Conservation (phyloP, 768 basidiomycete species). For the Hebeloma cylindrosporum region DNA sequence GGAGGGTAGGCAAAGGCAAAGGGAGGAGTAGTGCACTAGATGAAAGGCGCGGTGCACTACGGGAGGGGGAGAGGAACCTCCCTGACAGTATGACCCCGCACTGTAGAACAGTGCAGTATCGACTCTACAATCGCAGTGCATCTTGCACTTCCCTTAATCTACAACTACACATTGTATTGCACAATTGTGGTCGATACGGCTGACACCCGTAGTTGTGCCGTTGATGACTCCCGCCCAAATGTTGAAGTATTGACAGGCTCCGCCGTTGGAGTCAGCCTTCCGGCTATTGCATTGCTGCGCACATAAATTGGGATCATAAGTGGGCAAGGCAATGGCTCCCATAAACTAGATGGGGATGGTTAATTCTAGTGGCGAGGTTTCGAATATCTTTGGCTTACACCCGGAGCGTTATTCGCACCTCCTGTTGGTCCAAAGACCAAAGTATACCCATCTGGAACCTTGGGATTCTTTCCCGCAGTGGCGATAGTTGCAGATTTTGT, state of each 20-base stretch:
- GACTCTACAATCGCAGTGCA: too few species aligned
- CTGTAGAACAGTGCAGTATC: too few species aligned
- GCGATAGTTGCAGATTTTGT: too few species aligned
- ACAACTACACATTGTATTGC: too few species aligned
- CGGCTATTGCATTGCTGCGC: conserved; percentile 42
- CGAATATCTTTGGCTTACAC: conserved; percentile 24
- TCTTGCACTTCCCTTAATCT: too few species aligned
- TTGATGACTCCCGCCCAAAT: conserved; percentile 47
- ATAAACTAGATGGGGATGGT: conserved; percentile 35
- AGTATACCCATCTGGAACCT: conserved; percentile 43
- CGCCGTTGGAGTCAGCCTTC: conserved; percentile 36
- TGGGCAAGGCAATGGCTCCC: conserved; percentile 44
- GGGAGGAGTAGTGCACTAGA: too few species aligned
- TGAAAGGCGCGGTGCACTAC: too few species aligned
- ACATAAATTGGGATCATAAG: conserved; percentile 43
- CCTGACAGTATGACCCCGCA: too few species aligned
- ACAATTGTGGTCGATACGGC: too few species aligned
- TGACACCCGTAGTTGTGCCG: conserved; percentile 43
- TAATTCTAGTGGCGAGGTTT: not conserved
- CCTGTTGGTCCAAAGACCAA: conserved; percentile 40
- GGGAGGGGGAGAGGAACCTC: too few species aligned
- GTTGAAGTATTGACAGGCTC: conserved; percentile 47
- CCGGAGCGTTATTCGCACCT: conserved; percentile 44
- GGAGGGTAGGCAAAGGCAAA: too few species aligned
- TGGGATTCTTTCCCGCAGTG: too few species aligned